Conservation (phyloP, 2,329 filamentous ascomycete species). For the Elsinoe fawcettii region DNA sequence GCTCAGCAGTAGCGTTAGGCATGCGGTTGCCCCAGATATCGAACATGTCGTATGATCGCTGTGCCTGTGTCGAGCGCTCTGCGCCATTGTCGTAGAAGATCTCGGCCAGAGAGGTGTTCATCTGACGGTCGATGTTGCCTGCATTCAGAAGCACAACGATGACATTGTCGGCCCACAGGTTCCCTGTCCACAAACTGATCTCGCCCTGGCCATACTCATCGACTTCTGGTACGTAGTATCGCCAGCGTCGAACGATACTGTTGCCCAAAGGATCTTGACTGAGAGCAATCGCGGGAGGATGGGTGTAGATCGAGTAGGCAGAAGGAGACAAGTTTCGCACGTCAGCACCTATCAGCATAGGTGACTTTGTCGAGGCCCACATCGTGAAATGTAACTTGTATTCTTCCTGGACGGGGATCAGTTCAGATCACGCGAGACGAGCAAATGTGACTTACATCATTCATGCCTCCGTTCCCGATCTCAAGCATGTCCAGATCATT, state of each 20-base stretch:
- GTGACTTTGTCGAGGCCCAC: slow-evolving; percentile 43
- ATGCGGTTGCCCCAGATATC: slow-evolving; percentile 53
- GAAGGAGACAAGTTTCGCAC: slow-evolving; percentile 34
- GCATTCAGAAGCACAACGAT: slow-evolving; percentile 47
- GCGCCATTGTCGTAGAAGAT: slow-evolving; percentile 45
- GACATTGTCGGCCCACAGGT: slow-evolving; percentile 40
- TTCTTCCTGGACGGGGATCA: too few species aligned
- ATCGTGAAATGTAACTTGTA: slow-evolving; percentile 41
- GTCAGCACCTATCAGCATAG: slow-evolving; percentile 42
- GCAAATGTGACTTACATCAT: slow-evolving; percentile 23
- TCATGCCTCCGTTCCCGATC: slow-evolving; percentile 37
- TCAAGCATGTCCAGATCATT: slow-evolving; percentile 45
- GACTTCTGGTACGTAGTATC: slow-evolving; percentile 35
- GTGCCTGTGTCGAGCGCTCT: slow-evolving; percentile 31
- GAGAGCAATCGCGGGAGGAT: slow-evolving; percentile 44
- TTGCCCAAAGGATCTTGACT: slow-evolving; percentile 40
- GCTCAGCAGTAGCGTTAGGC: slow-evolving; percentile 36
- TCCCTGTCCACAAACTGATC: slow-evolving; percentile 45
- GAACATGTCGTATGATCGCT: slow-evolving; percentile 44
- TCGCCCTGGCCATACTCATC: slow-evolving; percentile 40
- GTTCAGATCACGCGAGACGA: neutral
- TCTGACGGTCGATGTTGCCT: slow-evolving; percentile 34
- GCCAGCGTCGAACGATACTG: slow-evolving; percentile 39
- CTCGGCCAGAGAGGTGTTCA: slow-evolving; percentile 46
- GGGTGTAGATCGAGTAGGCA: slow-evolving; percentile 41